A percentile compares a stretch with the other conserved stretches of the same genome.
Evolutionary conservation across 2,329 filamentous ascomycete genomes (phyloP).

Genomic region (Pseudogymnoascus sp.): DNA sequence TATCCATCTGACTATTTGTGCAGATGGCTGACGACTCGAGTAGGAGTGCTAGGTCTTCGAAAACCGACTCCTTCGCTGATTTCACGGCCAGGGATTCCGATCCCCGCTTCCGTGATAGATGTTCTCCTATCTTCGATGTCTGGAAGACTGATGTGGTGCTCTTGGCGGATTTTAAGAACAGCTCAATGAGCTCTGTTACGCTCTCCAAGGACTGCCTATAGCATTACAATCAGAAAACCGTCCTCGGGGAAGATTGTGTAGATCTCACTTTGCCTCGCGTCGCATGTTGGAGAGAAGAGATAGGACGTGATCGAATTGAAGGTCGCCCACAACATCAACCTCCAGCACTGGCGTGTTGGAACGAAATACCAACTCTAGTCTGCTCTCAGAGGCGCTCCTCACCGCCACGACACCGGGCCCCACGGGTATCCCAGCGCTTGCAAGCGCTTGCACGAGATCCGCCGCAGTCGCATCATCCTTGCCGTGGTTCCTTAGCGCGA

Average conservation of each 20-base stretch:
- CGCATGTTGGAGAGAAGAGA: not conserved
- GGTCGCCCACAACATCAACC: slow-evolving; percentile 15
- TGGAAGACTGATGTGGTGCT: slow-evolving; percentile 20
- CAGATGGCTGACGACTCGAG: slow-evolving; percentile 12
- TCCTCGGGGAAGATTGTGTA: not conserved
- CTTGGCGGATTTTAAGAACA: slow-evolving; percentile 16
- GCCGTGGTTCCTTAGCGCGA: slow-evolving; percentile 13
- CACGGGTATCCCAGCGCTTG: slow-evolving; percentile 13
- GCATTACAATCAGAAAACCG: not conserved
- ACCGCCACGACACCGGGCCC: slow-evolving; percentile 18
- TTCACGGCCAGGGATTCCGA: slow-evolving; percentile 18
- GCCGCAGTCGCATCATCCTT: slow-evolving; percentile 6
- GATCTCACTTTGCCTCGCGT: slow-evolving; percentile 17
- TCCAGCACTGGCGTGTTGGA: slow-evolving; percentile 9
- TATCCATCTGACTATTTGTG: not conserved
- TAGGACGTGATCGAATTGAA: slow-evolving; percentile 19
- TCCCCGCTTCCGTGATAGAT: slow-evolving; percentile 18
- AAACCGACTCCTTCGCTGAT: slow-evolving; percentile 20
- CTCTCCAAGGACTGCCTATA: slow-evolving; percentile 19
- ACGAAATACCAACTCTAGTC: not conserved
- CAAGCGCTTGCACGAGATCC: slow-evolving; percentile 16
- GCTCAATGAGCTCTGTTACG: slow-evolving; percentile 15
- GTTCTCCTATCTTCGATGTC: slow-evolving; percentile 15
- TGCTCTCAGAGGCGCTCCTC: slow-evolving; percentile 12
- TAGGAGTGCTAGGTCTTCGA: slow-evolving; percentile 19